phyloP scores from a whole-genome alignment of 768 basidiomycete species.

The Leccinum arenicola region DNA sequence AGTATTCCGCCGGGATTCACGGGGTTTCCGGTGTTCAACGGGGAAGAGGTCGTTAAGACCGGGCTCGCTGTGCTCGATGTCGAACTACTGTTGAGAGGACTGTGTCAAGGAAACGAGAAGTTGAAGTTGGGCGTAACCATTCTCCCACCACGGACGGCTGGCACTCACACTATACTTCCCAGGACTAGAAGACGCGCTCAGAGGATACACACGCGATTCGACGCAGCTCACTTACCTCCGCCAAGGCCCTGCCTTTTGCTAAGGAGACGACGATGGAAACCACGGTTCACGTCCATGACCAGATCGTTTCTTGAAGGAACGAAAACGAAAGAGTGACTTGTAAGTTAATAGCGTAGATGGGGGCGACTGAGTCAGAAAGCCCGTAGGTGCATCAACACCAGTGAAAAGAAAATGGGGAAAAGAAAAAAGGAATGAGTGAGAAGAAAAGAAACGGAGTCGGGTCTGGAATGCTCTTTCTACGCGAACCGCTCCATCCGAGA shows the following conservation, averaged over 20 bases:
- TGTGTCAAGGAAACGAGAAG: conserved; percentile 10
- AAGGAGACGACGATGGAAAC: conserved; percentile 17
- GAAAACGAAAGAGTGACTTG: conserved; percentile 25
- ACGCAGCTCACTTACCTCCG: conserved; percentile 24
- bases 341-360: not conserved
- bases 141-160: not conserved
- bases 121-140: not conserved
- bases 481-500: not conserved
- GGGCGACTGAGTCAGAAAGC: too few species aligned
- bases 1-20: conserved; percentile 3
- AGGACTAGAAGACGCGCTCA: conserved; percentile 12
- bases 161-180: conserved; percentile 24
- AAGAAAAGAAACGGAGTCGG: not conserved
- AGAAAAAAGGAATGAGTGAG: not conserved
- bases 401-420: not conserved
- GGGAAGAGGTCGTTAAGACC: not conserved
- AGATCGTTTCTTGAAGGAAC: conserved; percentile 12
- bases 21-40: not conserved
- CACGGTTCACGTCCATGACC: conserved; percentile 21
- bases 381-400: conserved; percentile 9
- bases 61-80: not conserved
- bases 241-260: conserved; percentile 28
- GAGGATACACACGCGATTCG: not conserved
- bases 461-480: conserved; percentile 1
- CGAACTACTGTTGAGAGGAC: conserved; percentile 5